Conservation (phyloP, 2,329 filamentous ascomycete genomes). For the Cercospora citrullina region DNA sequence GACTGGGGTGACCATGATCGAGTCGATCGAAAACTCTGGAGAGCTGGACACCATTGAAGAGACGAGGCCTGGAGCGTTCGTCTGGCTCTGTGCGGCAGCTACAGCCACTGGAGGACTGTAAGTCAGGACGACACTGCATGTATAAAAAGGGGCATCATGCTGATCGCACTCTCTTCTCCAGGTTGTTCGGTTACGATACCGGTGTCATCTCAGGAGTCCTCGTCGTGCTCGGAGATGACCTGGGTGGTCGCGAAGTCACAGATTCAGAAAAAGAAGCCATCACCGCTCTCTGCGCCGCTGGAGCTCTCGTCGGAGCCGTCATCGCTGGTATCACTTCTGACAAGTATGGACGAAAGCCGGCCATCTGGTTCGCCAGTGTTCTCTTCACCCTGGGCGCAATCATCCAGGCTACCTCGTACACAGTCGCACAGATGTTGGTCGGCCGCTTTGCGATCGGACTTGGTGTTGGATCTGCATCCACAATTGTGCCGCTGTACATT, state of each 20-base stretch:
- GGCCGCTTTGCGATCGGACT: constrained; percentile 42
- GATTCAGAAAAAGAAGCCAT: constrained; percentile 37
- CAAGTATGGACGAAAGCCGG: not conserved
- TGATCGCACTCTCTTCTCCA: constrained; percentile 36
- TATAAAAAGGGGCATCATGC: not conserved
- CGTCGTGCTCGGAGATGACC: constrained; percentile 40
- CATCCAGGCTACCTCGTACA: constrained; percentile 32
- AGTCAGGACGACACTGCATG: not conserved
- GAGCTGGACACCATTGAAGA: not conserved
- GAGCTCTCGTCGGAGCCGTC: not conserved
- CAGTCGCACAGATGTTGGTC: constrained; percentile 14
- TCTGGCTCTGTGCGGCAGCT: not conserved
- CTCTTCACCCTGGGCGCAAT: not conserved
- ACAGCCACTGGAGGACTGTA: not conserved
- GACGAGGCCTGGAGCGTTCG: not conserved
- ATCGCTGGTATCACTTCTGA: not conserved
- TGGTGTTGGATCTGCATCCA: constrained; percentile 50
- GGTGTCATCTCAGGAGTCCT: constrained; percentile 44
- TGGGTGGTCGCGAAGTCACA: constrained; percentile 35
- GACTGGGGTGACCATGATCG: not conserved
- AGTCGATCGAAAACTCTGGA: not conserved
- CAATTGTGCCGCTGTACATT: constrained; percentile 46
- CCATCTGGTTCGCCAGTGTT: not conserved
- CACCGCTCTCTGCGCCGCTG: not conserved
- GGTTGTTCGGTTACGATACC: constrained; percentile 40